Conservation (phyloP, 2,329 filamentous ascomycete species). For the Colletotrichum sp. region DNA sequence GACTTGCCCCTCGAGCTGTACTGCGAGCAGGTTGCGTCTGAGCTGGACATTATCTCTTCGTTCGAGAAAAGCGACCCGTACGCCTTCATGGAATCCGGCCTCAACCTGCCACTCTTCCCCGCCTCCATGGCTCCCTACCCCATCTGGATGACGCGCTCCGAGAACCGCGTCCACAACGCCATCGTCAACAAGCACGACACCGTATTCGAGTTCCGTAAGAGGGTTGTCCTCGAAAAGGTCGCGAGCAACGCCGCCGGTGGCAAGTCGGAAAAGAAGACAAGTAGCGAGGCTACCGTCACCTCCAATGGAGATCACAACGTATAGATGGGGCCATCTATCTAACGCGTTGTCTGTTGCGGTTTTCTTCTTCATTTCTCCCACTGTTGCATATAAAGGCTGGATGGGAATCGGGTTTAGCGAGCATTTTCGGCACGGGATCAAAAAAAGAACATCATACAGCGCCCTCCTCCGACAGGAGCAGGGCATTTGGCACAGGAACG, state of each 20-base stretch:
- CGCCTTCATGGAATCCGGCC: constrained; percentile 39
- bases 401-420: constrained; percentile 7
- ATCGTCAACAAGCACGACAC: constrained; percentile 44
- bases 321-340: neutral
- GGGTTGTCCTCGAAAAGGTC: constrained; percentile 14
- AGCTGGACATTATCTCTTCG: constrained; percentile 74
- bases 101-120: constrained; percentile 63
- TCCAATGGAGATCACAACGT: constrained; percentile 15
- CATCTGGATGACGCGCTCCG: constrained; percentile 45
- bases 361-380: constrained; percentile 3
- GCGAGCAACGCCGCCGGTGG: neutral
- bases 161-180: constrained; percentile 40
- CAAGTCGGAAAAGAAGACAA: constrained; percentile 8
- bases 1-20: constrained; percentile 79
- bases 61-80: constrained; percentile 21
- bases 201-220: constrained; percentile 23
- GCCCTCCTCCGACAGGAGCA: neutral
- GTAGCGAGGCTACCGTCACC: constrained; percentile 12
- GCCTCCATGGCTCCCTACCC: constrained; percentile 45
- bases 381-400: neutral
- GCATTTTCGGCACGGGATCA: constrained; percentile 15
- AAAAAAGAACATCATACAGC: constrained; percentile 1
- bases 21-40: constrained; percentile 75
- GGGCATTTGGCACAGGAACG: constrained; percentile 3
- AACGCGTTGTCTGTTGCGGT: neutral